phyloP scores from a whole-genome alignment of 164 flowering plant genomes.

The Piper longum region DNA sequence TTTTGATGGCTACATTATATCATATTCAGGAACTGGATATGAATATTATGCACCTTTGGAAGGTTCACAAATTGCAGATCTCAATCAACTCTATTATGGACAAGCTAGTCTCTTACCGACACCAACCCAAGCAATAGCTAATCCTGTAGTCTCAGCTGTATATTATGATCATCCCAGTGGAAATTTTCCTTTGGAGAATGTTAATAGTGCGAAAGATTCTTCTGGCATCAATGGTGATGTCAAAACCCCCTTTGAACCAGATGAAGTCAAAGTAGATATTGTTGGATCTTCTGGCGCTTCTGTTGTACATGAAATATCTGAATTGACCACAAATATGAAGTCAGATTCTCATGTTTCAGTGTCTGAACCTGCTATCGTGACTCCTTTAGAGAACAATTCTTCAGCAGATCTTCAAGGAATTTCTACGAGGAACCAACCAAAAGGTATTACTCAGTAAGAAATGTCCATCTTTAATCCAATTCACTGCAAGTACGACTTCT shows the following conservation, averaged over 20 bases:
- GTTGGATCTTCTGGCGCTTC: conserved; percentile 10
- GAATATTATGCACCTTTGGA: conserved; percentile 52
- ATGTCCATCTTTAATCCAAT: background rate
- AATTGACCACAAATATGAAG: conserved; percentile 2
- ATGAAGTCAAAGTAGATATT: conserved; percentile 17
- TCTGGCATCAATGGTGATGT: conserved; percentile 19
- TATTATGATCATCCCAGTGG: conserved; percentile 41
- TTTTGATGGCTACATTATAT: conserved; percentile 28
- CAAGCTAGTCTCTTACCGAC: too few species aligned
- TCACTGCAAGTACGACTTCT: background rate
- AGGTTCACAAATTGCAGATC: too few species aligned
- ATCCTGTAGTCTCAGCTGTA: conserved; percentile 25
- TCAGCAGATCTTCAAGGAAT: conserved; percentile 14
- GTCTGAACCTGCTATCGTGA: conserved; percentile 18
- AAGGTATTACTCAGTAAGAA: conserved; percentile 30
- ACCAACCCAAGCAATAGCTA: too few species aligned
- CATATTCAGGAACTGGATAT: conserved; percentile 28
- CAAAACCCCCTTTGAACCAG: conserved; percentile 15
- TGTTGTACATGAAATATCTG: conserved; percentile 1
- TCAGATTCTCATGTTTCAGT: conserved; percentile 10
- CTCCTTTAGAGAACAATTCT: too few species aligned
- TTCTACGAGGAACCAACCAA: conserved; percentile 39
- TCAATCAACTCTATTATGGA: too few species aligned
- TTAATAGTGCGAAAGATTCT: conserved; percentile 16
- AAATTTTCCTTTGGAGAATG: conserved; percentile 18